Evolutionary conservation across 257 asterid species (phyloP).

Genomic region (Apocynum venetum): DNA sequence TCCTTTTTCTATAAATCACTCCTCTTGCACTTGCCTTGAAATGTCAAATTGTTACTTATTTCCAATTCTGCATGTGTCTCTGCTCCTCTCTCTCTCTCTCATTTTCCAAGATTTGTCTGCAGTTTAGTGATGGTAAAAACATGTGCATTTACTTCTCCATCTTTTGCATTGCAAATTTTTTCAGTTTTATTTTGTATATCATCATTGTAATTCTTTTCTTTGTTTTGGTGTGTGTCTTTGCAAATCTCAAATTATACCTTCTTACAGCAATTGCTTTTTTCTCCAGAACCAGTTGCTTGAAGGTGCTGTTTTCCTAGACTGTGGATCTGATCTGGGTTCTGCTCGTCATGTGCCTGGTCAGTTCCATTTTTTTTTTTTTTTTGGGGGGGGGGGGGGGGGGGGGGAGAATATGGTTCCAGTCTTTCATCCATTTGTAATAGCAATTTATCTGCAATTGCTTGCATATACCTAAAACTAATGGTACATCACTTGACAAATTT

Average conservation of each 20-base stretch:
- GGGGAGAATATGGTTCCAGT: background rate
- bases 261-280: constrained; percentile 7
- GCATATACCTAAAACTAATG: background rate
- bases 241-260: constrained; percentile 6
- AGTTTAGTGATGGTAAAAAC: background rate
- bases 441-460: background rate
- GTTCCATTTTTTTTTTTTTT: constrained; percentile 19
- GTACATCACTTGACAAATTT: background rate
- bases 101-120: background rate
- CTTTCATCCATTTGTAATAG: background rate
- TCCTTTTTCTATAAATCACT: background rate
- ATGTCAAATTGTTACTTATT: background rate
- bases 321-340: constrained; percentile 91
- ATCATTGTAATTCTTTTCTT: background rate
- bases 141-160: background rate
- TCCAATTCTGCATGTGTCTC: background rate
- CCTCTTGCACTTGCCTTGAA: background rate
- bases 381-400: background rate
- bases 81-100: too few species aligned
- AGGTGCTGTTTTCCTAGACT: constrained; percentile 80
- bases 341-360: constrained; percentile 92
- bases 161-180: constrained; percentile 2
- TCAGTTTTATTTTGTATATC: background rate
- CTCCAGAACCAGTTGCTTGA: constrained; percentile 67
- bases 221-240: background rate